Evolutionary conservation across 1,284 basidiomycete species (phyloP).

Genomic region (Exobasidium cylindrosporum): DNA sequence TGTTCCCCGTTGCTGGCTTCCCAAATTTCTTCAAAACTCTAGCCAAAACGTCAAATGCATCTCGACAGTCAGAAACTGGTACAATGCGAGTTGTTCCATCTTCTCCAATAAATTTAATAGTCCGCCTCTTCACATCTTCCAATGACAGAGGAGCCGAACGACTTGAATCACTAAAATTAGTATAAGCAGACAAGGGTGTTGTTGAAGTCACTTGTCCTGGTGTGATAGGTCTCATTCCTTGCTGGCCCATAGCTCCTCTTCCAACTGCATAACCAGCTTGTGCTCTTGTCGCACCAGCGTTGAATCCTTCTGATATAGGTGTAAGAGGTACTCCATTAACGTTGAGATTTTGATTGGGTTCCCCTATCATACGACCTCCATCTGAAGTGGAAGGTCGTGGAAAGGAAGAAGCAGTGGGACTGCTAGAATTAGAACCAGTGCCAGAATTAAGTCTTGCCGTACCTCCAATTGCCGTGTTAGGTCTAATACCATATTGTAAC

Average conservation of each 20-base stretch:
- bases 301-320: conserved; percentile 19
- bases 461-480: conserved; percentile 41
- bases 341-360: conserved; percentile 35
- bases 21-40: conserved; percentile 52
- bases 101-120: conserved; percentile 52
- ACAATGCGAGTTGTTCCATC: conserved; percentile 49
- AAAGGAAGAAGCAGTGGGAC: conserved; percentile 27
- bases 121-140: conserved; percentile 45
- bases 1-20: conserved; percentile 37
- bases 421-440: conserved; percentile 10
- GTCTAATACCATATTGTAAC: conserved; percentile 12
- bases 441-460: conserved; percentile 8
- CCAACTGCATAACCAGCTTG: conserved; percentile 41
- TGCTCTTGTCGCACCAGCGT: background rate
- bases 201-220: background rate
- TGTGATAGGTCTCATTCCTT: conserved; percentile 3
- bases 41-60: conserved; percentile 48
- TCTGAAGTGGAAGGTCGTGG: conserved; percentile 33
- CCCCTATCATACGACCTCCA: conserved; percentile 14
- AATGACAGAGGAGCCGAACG: conserved; percentile 26
- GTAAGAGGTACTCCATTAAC: conserved; percentile 26
- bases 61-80: conserved; percentile 46
- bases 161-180: conserved; percentile 12
- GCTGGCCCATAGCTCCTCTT: conserved; percentile 33
- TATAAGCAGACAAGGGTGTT: conserved; percentile 4